Evolutionary conservation across 352 stramenopile species (phyloP).

Genomic region (Thalassiosira sp.): DNA sequence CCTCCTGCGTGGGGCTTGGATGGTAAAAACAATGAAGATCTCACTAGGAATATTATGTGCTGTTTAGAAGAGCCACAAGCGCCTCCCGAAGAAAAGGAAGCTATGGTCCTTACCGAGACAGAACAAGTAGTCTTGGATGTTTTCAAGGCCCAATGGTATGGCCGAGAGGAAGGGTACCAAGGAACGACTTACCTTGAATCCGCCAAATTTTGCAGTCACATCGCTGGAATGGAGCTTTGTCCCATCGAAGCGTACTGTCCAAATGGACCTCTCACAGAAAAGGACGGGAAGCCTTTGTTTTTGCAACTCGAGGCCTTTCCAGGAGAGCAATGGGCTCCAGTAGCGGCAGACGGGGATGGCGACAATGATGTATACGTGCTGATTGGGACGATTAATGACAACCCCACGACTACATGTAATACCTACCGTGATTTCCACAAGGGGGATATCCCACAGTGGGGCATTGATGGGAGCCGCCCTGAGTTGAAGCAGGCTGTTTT

Average conservation of each 20-base stretch:
- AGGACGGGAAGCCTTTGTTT: constrained; percentile 5
- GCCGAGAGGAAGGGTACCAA: constrained; percentile 28
- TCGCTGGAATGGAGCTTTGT: constrained; percentile 26
- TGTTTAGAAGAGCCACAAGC: constrained; percentile 19
- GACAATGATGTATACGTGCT: constrained; percentile 13
- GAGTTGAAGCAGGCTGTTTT: constrained; percentile 28
- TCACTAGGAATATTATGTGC: constrained; percentile 38
- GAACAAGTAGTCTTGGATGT: constrained; percentile 22
- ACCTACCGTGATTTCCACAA: constrained; percentile 16
- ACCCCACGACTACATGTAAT: constrained; percentile 24
- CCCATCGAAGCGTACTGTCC: constrained; percentile 32
- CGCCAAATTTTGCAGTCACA: constrained; percentile 33
- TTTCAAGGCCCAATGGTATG: constrained; percentile 39
- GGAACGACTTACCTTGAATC: constrained; percentile 36
- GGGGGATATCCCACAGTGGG: constrained; percentile 18
- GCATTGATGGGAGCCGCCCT: constrained; percentile 11
- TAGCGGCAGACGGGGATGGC: background rate
- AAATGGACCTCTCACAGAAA: background rate
- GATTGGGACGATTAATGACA: constrained; percentile 28
- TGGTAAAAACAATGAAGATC: constrained; percentile 13
- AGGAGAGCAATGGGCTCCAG: constrained; percentile 34
- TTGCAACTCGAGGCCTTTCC: constrained; percentile 11
- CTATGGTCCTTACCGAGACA: background rate
- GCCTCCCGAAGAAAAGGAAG: background rate
- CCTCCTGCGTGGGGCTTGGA: constrained; percentile 18